Evolutionary conservation across 805 yeast species (phyloP).

Genomic region (Vanderwaltozyma verrucispora): DNA sequence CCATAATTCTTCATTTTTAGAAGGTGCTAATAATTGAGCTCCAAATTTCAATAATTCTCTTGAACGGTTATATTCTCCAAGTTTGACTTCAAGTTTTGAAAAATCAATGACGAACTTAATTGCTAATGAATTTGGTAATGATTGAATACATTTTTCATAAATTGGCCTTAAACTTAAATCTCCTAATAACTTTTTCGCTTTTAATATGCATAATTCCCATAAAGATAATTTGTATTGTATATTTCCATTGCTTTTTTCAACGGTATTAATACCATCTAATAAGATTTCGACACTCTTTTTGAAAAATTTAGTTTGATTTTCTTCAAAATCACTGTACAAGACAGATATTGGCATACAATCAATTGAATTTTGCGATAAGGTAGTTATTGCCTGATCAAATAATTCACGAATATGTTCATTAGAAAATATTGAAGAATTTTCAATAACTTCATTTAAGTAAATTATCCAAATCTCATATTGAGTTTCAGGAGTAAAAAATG

Average conservation of each 20-base stretch:
- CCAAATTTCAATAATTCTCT: slow-evolving; percentile 53
- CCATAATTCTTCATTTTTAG: slow-evolving; percentile 39
- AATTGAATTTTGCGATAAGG: slow-evolving; percentile 35
- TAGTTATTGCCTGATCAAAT: slow-evolving; percentile 56
- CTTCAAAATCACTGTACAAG: slow-evolving; percentile 55
- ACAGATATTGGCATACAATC: slow-evolving; percentile 39
- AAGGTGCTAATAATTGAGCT: slow-evolving; percentile 33
- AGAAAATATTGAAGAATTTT: slow-evolving; percentile 20
- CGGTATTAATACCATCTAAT: slow-evolving; percentile 29
- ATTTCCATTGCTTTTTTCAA: slow-evolving; percentile 11
- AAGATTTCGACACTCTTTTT: slow-evolving; percentile 41
- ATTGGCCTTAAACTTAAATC: slow-evolving; percentile 35
- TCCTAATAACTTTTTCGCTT: slow-evolving; percentile 34
- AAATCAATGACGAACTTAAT: slow-evolving; percentile 41
- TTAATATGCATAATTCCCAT: slow-evolving; percentile 35
- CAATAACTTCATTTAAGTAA: slow-evolving; percentile 46
- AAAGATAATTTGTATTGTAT: slow-evolving; percentile 27
- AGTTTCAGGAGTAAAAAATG: slow-evolving; percentile 41
- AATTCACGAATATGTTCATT: slow-evolving; percentile 56
- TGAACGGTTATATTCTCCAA: slow-evolving; percentile 48
- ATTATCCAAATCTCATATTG: slow-evolving; percentile 63
- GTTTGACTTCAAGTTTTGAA: slow-evolving; percentile 43
- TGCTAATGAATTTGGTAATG: slow-evolving; percentile 34
- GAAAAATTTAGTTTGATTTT: slow-evolving; percentile 37
- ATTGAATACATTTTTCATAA: slow-evolving; percentile 43